A percentile compares a stretch with the other conserved stretches of the same genome.
Conservation (phyloP, 106 monocot species). For the Dendrobium nobile region DNA sequence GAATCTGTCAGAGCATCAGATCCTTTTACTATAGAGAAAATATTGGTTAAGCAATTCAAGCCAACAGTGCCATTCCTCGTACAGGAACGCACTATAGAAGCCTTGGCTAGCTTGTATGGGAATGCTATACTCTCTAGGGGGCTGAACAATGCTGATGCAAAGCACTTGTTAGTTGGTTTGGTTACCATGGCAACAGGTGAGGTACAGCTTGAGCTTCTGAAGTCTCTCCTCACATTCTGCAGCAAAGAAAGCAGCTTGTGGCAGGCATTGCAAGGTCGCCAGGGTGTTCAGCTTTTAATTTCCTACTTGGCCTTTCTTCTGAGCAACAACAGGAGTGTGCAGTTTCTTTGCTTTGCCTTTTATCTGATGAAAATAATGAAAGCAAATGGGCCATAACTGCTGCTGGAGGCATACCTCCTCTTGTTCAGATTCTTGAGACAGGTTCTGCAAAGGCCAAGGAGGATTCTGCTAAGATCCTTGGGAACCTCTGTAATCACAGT, state of each 20-base stretch:
- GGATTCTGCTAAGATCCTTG: conserved; percentile 94
- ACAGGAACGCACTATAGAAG: conserved; percentile 90
- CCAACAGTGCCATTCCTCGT: conserved; percentile 62
- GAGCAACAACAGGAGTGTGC: conserved; percentile 99
- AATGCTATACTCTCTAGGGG: conserved; percentile 63
- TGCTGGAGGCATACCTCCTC: conserved; percentile 98
- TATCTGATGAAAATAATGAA: conserved; percentile 92
- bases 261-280: conserved; percentile 87
- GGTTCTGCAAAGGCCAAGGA: conserved; percentile 96
- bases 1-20: conserved; percentile 80
- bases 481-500: conserved; percentile 96
- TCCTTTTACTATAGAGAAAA: conserved; percentile 65
- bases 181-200: conserved; percentile 93
- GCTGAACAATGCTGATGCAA: conserved; percentile 73
- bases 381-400: conserved; percentile 99
- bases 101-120: conserved; percentile 92
- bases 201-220: conserved; percentile 72
- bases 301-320: conserved; percentile 97
- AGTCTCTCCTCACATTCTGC: conserved; percentile 79
- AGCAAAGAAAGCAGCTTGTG: conserved; percentile 65
- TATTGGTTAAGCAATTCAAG: conserved; percentile 81
- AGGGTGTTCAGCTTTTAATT: conserved; percentile 89
- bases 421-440: conserved; percentile 96
- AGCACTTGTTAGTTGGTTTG: conserved; percentile 84
- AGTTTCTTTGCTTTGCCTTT: conserved; percentile 76